Evolutionary conservation across 2,329 filamentous ascomycete species (phyloP).

Genomic region (Didymella sp.): DNA sequence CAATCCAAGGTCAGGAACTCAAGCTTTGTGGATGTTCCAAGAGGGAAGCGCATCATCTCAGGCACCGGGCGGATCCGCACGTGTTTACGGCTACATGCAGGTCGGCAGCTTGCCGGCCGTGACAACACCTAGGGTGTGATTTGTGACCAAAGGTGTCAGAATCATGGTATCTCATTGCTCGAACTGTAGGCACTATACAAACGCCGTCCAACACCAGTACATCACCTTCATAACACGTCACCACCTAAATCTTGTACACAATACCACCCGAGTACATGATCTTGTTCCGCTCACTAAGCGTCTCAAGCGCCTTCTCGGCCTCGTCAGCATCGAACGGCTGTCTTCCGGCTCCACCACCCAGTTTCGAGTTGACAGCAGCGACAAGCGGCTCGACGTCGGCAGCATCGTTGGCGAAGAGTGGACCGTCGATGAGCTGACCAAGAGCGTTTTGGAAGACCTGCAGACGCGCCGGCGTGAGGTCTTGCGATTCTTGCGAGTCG

Average conservation of each 20-base stretch:
- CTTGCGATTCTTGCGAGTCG: constrained; percentile 48
- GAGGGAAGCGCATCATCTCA: neutral
- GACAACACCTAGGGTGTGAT: neutral
- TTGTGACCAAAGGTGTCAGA: neutral
- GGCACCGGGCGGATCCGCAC: neutral
- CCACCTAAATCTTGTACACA: constrained; percentile 56
- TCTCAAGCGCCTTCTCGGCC: constrained; percentile 76
- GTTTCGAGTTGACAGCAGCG: constrained; percentile 75
- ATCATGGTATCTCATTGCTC: constrained; percentile 10
- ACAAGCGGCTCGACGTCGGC: constrained; percentile 78
- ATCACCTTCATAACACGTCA: neutral
- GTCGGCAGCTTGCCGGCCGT: neutral
- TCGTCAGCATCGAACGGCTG: constrained; percentile 72
- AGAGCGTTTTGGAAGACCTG: constrained; percentile 79
- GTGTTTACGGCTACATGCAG: neutral
- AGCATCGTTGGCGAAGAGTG: constrained; percentile 86
- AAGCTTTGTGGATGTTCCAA: neutral
- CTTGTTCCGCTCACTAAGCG: constrained; percentile 83
- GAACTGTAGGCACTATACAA: neutral
- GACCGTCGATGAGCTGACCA: constrained; percentile 80
- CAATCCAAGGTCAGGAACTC: neutral
- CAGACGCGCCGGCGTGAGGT: constrained; percentile 69
- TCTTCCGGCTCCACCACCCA: constrained; percentile 66
- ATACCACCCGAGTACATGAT: constrained; percentile 72
- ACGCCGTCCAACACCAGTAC: neutral